Evolutionary conservation across 179 eudicot genomes (phyloP).

Genomic region (Drosera spatulata): DNA sequence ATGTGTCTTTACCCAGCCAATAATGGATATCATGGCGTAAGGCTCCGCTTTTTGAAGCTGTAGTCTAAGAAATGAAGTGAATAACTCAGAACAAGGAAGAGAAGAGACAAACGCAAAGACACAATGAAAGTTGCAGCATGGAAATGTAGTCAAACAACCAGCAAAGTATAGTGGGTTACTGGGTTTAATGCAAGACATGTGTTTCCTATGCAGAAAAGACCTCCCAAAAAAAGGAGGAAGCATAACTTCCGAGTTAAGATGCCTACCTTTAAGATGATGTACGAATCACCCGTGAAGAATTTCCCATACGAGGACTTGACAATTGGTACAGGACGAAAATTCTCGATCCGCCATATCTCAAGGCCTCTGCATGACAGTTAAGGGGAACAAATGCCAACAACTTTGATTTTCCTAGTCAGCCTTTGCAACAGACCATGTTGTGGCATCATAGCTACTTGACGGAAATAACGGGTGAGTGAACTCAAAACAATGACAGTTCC

Average conservation of each 20-base stretch:
- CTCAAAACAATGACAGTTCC: no score
- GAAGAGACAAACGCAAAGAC: no score
- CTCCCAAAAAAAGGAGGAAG: no score
- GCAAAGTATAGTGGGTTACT: no score
- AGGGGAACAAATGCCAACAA: constrained; percentile 19
- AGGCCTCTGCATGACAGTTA: constrained; percentile 60
- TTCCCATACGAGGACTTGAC: constrained; percentile 64
- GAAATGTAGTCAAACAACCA: no score
- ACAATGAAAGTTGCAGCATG: no score
- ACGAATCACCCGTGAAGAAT: constrained; percentile 82
- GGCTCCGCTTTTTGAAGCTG: constrained; percentile 70
- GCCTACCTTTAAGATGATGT: constrained; percentile 64
- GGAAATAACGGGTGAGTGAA: no score
- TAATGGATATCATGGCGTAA: constrained; percentile 84
- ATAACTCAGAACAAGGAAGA: constrained; percentile 3
- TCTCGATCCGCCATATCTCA: constrained; percentile 95
- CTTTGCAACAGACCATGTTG: no score
- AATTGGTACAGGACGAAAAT: constrained; percentile 57
- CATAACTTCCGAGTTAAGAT: background rate
- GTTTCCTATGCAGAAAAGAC: no score
- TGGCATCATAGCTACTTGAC: no score
- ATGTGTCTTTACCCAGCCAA: constrained; percentile 97
- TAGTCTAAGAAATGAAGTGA: constrained; percentile 48
- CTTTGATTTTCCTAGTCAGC: no score
- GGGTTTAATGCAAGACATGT: no score